Base-by-base conservation (phyloP, 176 grass and related monocot genomes). In the Paspalum notatum region DNA sequence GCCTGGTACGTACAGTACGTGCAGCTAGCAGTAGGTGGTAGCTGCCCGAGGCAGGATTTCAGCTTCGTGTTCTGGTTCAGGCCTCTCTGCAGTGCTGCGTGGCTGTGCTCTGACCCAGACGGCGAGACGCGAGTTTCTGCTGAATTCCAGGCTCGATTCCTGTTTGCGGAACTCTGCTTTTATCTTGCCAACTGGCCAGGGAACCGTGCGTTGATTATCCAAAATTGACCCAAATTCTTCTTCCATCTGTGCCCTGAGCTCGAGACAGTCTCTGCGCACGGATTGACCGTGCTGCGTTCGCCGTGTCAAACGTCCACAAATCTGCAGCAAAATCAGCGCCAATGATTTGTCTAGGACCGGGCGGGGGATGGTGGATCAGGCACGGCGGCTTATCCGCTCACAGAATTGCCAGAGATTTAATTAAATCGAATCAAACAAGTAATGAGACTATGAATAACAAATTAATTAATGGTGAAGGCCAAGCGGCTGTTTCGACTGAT, bases 271-370 rank as follows among this genome's bases (percentile, higher is more conserved):
- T 52, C 57, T 38, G 32, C 10, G 16, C 72, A 71, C 40, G 50
- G 41, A 62, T 14, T 9, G 68, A 32, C 26, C 25, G 44, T 22
- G 75, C 42, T 18, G 12, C 7, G 57, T 22, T 46, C 50, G 22
- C 27, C 53, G 6, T 44, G 75, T 80, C 87, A 75, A 88, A 75
- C 32, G 61, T 62, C 81, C 32, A 67, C 62, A 55, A 20, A 10
- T 6, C 38, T 5, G 25, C 46, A 68, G 24, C 14, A 61, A 68
- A 75, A 75, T 55, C 75, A 27, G n/a, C 52, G 43, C 43, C 4
- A 39, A 49, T 12, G 54, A 66, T 38, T 62, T 54, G 66, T 72
- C 71, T 5, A 61, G 45, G 44, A 40, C 27, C 39, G 5, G 25
- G 9, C 32, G 3, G 32, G 32, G 32, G 32, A 32, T 32, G 2